Conservation (phyloP, 2,329 filamentous ascomycete genomes). For the Orbilia quercus region DNA sequence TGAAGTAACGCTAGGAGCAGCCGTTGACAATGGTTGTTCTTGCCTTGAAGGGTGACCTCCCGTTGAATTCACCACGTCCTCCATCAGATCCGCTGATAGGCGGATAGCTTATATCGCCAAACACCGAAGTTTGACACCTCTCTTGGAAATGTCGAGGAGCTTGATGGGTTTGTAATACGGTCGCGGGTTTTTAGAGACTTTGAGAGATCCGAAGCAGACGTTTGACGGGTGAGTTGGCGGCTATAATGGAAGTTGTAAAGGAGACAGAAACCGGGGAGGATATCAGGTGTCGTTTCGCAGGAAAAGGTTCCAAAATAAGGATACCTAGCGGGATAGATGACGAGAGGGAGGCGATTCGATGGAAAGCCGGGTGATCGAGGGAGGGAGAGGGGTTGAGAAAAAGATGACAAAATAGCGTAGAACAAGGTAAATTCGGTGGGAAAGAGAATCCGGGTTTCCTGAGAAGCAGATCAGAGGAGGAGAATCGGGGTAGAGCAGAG, state of each 20-base stretch:
- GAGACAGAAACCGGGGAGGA: slow-evolving; percentile 27
- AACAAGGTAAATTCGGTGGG: background rate
- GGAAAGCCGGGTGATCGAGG: slow-evolving; percentile 13
- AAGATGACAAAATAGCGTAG: slow-evolving; percentile 1
- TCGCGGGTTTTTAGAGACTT: slow-evolving; percentile 24
- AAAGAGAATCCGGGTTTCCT: background rate
- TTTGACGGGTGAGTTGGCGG: slow-evolving; percentile 16
- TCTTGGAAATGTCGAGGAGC: slow-evolving; percentile 21
- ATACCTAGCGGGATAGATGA: slow-evolving; percentile 24
- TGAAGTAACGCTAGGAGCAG: slow-evolving; percentile 25
- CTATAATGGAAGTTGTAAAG: slow-evolving; percentile 27
- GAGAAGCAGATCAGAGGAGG: slow-evolving; percentile 5
- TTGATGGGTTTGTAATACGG: slow-evolving; percentile 19
- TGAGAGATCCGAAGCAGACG: slow-evolving; percentile 10
- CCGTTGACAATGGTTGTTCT: slow-evolving; percentile 12
- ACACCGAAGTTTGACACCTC: slow-evolving; percentile 22
- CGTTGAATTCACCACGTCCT: slow-evolving; percentile 52
- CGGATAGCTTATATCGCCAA: slow-evolving; percentile 52
- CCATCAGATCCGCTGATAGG: slow-evolving; percentile 54
- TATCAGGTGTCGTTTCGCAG: background rate
- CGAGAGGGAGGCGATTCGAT: slow-evolving; percentile 18
- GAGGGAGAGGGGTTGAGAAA: background rate
- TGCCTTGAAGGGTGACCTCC: slow-evolving; percentile 52
- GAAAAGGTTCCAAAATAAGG: slow-evolving; percentile 6
- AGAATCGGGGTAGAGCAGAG: background rate